A percentile compares a stretch with the other conserved stretches of the same genome.
Evolutionary conservation across 139 green algal genomes (phyloP).

Genomic region (Axilococcus clingmanii): DNA sequence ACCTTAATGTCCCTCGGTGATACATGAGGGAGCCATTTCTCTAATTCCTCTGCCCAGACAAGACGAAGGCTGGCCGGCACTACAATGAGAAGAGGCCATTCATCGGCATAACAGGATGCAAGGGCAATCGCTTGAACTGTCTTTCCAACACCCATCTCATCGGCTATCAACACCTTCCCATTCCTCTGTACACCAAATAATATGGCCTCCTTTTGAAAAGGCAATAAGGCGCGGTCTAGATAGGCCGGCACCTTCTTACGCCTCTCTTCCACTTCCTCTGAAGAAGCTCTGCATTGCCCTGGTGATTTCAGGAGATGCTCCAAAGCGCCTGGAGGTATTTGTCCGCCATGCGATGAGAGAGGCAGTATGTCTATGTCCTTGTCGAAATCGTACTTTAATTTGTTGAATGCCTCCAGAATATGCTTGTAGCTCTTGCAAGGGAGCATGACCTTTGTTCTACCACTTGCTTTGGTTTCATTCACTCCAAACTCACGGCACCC

Average conservation of each 20-base stretch:
- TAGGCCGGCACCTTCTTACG: conserved; percentile 37
- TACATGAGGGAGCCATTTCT: conserved; percentile 77
- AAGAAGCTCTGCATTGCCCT: neutral
- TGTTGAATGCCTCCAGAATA: too few relatives aligned
- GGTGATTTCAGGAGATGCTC: neutral
- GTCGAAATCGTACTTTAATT: too few relatives aligned
- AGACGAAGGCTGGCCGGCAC: conserved; percentile 78
- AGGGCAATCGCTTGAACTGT: conserved; percentile 87
- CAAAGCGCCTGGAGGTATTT: neutral
- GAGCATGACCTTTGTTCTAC: too few relatives aligned
- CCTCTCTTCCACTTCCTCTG: conserved; percentile 29
- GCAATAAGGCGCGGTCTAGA: conserved; percentile 39
- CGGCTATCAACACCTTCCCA: conserved; percentile 77
- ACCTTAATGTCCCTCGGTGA: conserved; percentile 57
- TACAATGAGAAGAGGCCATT: conserved; percentile 88
- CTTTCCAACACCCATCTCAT: conserved; percentile 94
- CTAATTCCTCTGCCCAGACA: conserved; percentile 90
- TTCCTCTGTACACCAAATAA: conserved; percentile 55
- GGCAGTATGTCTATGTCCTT: neutral
- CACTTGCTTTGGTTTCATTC: too few relatives aligned
- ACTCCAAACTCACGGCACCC: too few relatives aligned
- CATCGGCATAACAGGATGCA: conserved; percentile 71
- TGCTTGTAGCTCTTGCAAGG: too few relatives aligned
- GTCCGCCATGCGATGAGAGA: neutral
- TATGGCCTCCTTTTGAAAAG: conserved; percentile 63